Evolutionary conservation across 345 rosid genomes (phyloP), one percentile per base, ranked within the genome.

Genomic region (Bruguiera gymnorhiza): DNA sequence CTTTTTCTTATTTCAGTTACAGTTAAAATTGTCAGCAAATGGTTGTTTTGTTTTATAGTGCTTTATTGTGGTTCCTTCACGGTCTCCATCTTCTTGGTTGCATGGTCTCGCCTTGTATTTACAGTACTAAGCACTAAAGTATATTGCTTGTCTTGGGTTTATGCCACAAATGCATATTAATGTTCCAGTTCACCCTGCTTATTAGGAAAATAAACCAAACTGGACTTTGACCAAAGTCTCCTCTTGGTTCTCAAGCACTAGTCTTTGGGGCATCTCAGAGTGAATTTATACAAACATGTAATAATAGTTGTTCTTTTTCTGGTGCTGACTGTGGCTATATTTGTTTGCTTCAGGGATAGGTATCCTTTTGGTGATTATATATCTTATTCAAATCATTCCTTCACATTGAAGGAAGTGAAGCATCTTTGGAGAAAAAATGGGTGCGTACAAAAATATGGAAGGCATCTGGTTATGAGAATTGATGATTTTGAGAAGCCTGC

Each of bases 401-500:
- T 90, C 65, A 90, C 98, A 3, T 8, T 90, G 85, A 80, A 56
- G 23, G 99, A 95, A 84, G 91, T 95, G 68, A 92, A 95, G 77
- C 97, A 85, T 83, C 82, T 95, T 2, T 95, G 99, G 98, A 83
- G 96, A 73, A 84, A 65, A 69, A 88, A 95, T 63, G 86, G 86
- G 26, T 95, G 98, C 23, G 30, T 88, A 6, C 83, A 84, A 74
- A 88, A 77, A 36, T 85, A 81, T 24, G 81, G 81, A 56, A 92
- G 82, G 67, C 87, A 89, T 78, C 78, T 95, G 69, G 87, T 82
- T 37, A 89, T 90, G 88, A 90, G 99, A 76, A 76, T 83, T 39
- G 99, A 95, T 81, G 98, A 95, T 85, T 95, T 95, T 76, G 92
- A 75, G 80, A 92, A 95, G 82, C 97, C 99, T 27, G 29, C 87